phyloP scores from a whole-genome alignment of 305 asterid genomes.

The Plantago lanceolata region DNA sequence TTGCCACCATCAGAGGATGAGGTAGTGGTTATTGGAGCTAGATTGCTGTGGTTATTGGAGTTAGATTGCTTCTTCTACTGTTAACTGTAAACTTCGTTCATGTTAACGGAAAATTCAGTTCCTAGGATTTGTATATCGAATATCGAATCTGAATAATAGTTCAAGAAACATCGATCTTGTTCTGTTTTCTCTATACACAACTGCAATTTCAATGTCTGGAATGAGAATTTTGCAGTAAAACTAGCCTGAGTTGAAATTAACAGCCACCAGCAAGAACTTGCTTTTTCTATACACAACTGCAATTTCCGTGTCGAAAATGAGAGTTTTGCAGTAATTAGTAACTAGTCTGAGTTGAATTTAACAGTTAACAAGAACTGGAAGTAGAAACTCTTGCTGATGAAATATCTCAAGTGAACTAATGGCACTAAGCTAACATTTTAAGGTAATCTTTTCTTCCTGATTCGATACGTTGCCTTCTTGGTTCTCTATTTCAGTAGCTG shows the following conservation, averaged over 20 bases:
- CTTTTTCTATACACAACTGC: too few species aligned
- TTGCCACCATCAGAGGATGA: not conserved
- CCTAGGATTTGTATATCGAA: not conserved
- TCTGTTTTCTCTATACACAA: not conserved
- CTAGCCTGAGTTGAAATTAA: not conserved
- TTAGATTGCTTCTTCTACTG: not conserved
- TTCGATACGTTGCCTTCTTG: not conserved
- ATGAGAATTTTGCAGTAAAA: not conserved
- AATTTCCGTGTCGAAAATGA: not conserved
- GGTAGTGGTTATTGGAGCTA: not conserved
- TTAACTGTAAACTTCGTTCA: not conserved
- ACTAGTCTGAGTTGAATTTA: not conserved
- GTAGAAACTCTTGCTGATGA: not conserved
- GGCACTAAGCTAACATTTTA: not conserved
- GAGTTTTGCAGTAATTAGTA: not conserved
- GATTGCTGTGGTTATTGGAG: not conserved
- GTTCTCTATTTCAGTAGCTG: conserved; percentile 32
- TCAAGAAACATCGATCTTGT: not conserved
- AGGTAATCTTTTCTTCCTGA: conserved; percentile 7
- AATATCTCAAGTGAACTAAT: conserved; percentile 3
- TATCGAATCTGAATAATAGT: not conserved
- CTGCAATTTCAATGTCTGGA: not conserved
- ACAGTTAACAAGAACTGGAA: not conserved
- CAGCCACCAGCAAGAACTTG: not conserved
- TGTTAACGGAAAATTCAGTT: not conserved